These are phyloP conservation scores for Albugo laibachii DNA, from an alignment of 352 stramenopile species.

Conservation along the genomic window DNA sequence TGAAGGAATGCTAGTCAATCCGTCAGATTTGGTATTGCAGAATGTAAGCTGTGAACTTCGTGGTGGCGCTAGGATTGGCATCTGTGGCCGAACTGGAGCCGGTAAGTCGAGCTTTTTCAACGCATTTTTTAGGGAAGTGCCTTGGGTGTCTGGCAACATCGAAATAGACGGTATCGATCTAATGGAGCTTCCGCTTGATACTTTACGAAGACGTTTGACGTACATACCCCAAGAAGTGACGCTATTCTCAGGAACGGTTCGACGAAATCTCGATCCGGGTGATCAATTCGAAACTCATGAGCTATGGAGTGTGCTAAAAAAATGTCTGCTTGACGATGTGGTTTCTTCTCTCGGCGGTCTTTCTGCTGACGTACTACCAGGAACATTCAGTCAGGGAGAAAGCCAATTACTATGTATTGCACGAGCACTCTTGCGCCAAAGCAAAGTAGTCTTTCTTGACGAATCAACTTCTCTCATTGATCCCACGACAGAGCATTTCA, in stretches of 20 bases:
- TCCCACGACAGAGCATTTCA: slow-evolving; percentile 58
- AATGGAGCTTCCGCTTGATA: slow-evolving; percentile 25
- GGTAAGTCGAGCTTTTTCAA: slow-evolving; percentile 82
- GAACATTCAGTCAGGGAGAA: slow-evolving; percentile 52
- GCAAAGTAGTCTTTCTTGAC: slow-evolving; percentile 87
- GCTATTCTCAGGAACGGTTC: slow-evolving; percentile 63
- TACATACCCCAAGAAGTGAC: slow-evolving; percentile 74
- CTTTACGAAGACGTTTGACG: slow-evolving; percentile 44
- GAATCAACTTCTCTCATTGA: slow-evolving; percentile 84
- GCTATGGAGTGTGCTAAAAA: slow-evolving; percentile 32
- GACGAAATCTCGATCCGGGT: slow-evolving; percentile 69
- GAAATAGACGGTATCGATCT: slow-evolving; percentile 57
- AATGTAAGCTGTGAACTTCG: slow-evolving; percentile 23
- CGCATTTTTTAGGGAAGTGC: slow-evolving; percentile 51
- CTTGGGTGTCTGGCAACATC: slow-evolving; percentile 29
- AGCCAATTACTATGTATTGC: slow-evolving; percentile 57
- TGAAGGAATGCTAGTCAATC: not conserved
- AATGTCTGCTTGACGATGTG: slow-evolving; percentile 22
- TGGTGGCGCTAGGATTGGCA: slow-evolving; percentile 44
- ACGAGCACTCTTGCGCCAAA: slow-evolving; percentile 64
- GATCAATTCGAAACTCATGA: slow-evolving; percentile 17
- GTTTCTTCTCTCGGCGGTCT: slow-evolving; percentile 28
- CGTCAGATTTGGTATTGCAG: slow-evolving; percentile 20
- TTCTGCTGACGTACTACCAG: slow-evolving; percentile 20
- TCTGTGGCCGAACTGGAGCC: slow-evolving; percentile 76